phyloP scores from a whole-genome alignment of 1,284 basidiomycete genomes.

The Fomitopsis pinicola region DNA sequence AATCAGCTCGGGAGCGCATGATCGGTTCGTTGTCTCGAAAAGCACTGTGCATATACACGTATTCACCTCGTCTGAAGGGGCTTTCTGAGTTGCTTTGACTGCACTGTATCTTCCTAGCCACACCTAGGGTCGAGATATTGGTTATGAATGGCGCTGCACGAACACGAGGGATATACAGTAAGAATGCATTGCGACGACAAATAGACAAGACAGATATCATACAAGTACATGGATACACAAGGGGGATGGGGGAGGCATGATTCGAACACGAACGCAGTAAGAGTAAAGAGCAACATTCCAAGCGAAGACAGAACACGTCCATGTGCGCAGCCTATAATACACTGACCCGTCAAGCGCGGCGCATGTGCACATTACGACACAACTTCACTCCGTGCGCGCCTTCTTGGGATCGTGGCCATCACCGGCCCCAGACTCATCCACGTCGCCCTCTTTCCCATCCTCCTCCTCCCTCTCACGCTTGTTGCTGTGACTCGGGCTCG shows the following conservation, averaged over 20 bases:
- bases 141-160: no score
- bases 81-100: no score
- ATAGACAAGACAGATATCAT: background rate
- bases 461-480: conserved; percentile 20
- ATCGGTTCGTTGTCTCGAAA: no score
- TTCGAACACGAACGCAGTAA: background rate
- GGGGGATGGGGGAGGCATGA: background rate
- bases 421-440: conserved; percentile 1
- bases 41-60: no score
- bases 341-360: background rate
- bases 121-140: no score
- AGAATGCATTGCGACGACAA: background rate
- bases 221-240: background rate
- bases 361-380: background rate
- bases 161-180: background rate
- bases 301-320: conserved; percentile 3
- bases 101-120: no score
- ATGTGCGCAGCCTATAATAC: conserved; percentile 19
- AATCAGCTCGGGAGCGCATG: no score
- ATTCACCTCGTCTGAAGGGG: no score
- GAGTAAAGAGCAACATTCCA: conserved; percentile 9
- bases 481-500: conserved; percentile 12
- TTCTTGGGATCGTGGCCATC: conserved; percentile 22
- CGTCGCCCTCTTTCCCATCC: conserved; percentile 7
- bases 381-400: conserved; percentile 23